Evolutionary conservation across 2,329 filamentous ascomycete genomes (phyloP).

Genomic region (Pestalotiopsis sp.): DNA sequence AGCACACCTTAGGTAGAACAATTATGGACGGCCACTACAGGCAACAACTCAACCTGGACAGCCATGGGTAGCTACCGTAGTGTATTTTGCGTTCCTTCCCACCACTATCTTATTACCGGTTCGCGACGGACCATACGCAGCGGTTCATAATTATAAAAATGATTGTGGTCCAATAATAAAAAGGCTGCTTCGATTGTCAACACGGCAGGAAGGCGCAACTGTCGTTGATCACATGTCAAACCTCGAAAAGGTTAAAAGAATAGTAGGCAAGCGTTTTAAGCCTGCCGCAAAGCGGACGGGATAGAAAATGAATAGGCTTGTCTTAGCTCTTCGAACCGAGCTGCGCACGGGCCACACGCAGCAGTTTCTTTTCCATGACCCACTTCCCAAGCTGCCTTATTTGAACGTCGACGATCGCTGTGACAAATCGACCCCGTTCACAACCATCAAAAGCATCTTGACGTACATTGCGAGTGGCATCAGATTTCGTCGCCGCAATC

Average conservation of each 20-base stretch:
- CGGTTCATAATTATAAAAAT: no score
- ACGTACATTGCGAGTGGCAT: background rate
- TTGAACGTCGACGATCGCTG: background rate
- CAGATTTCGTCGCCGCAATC: background rate
- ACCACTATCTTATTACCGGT: no score
- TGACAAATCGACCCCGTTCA: background rate
- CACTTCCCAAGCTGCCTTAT: background rate
- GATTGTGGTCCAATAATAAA: no score
- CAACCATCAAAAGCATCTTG: background rate
- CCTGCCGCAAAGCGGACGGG: background rate
- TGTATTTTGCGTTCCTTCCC: no score
- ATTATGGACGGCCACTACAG: no score
- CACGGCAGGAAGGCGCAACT: no score
- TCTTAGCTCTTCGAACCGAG: background rate
- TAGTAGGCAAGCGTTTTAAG: background rate
- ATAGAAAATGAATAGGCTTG: background rate
- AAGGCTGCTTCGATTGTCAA: no score
- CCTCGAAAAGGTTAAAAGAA: background rate
- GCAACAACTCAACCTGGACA: no score
- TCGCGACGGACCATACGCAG: no score
- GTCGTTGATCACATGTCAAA: background rate
- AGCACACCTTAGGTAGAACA: no score
- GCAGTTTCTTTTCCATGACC: background rate
- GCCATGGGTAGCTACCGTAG: no score
- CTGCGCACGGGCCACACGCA: background rate